Conservation (phyloP, 78 protist genomes). For the Mantamonas sphyraenae region DNA sequence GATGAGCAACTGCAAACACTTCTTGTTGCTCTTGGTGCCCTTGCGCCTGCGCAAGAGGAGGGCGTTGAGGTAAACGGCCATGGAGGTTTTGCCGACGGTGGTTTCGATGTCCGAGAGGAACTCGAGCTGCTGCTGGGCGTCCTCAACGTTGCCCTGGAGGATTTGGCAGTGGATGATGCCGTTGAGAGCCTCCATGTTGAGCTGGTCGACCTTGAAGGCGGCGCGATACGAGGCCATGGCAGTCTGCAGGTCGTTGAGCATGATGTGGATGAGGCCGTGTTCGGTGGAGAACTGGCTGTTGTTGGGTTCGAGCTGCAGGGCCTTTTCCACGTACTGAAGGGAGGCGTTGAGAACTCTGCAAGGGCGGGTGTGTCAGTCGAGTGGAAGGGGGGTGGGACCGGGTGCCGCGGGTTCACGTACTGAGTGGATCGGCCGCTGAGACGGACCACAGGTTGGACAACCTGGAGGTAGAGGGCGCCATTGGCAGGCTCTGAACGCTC, state of each 20-base stretch:
- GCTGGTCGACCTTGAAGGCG: conserved; percentile 28
- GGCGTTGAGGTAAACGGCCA: too few relatives aligned
- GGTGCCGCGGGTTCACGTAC: neutral
- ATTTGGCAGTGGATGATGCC: conserved; percentile 34
- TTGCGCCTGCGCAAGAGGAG: too few relatives aligned
- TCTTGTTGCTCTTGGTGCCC: too few relatives aligned
- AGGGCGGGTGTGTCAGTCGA: too few relatives aligned
- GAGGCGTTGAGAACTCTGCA: too few relatives aligned
- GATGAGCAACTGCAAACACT: neutral
- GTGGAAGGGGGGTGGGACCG: too few relatives aligned
- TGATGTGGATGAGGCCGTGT: too few relatives aligned
- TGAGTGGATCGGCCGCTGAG: conserved; percentile 6
- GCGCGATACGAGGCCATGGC: neutral
- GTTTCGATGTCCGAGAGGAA: conserved; percentile 31
- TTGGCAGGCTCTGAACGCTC: conserved; percentile 34
- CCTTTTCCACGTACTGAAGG: too few relatives aligned
- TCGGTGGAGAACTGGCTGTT: neutral
- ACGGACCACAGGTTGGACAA: conserved; percentile 6
- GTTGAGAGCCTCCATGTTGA: conserved; percentile 12
- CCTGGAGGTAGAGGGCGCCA: conserved; percentile 1
- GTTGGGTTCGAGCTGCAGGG: neutral
- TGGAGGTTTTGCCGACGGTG: neutral
- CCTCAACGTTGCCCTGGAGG: conserved; percentile 24
- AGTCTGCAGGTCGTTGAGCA: too few relatives aligned
- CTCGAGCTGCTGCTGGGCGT: conserved; percentile 53